A percentile compares a stretch with the other conserved stretches of the same genome.
These are phyloP conservation scores for Globisporangium polare DNA, from an alignment of 352 stramenopile species.

Conservation along the genomic window DNA sequence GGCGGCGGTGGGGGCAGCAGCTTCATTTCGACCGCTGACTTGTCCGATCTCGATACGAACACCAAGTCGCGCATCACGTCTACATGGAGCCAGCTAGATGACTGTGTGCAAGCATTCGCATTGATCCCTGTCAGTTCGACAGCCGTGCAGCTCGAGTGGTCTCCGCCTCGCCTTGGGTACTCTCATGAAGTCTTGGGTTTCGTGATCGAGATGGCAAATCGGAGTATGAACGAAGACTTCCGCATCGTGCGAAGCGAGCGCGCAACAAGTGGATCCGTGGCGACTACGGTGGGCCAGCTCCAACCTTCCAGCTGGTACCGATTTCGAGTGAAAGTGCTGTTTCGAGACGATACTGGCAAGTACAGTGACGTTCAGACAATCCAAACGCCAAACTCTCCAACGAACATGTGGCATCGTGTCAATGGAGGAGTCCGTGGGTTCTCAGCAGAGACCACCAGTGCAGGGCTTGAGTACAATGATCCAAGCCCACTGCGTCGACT, in stretches of 20 bases:
- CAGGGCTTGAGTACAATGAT: slow-evolving; percentile 30
- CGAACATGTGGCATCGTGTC: slow-evolving; percentile 40
- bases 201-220: slow-evolving; percentile 56
- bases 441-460: slow-evolving; percentile 27
- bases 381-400: slow-evolving; percentile 27
- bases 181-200: slow-evolving; percentile 40
- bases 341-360: slow-evolving; percentile 30
- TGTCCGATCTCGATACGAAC: slow-evolving; percentile 18
- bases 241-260: slow-evolving; percentile 31
- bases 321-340: slow-evolving; percentile 48
- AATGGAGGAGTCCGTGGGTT: slow-evolving; percentile 23
- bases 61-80: slow-evolving; percentile 16
- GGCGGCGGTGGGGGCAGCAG: slow-evolving; percentile 65
- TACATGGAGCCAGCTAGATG: slow-evolving; percentile 10
- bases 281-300: slow-evolving; percentile 23
- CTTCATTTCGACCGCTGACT: slow-evolving; percentile 28
- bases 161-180: slow-evolving; percentile 33
- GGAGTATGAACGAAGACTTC: slow-evolving; percentile 56
- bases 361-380: slow-evolving; percentile 34
- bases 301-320: slow-evolving; percentile 33
- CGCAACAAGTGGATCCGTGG: slow-evolving; percentile 14
- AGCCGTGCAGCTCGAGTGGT: slow-evolving; percentile 35
- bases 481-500: slow-evolving; percentile 25
- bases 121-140: slow-evolving; percentile 28
- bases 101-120: slow-evolving; percentile 25